A percentile compares a stretch with the other conserved stretches of the same genome.
phyloP scores from a whole-genome alignment of 306 rosid species.

The Pueraria montana region DNA sequence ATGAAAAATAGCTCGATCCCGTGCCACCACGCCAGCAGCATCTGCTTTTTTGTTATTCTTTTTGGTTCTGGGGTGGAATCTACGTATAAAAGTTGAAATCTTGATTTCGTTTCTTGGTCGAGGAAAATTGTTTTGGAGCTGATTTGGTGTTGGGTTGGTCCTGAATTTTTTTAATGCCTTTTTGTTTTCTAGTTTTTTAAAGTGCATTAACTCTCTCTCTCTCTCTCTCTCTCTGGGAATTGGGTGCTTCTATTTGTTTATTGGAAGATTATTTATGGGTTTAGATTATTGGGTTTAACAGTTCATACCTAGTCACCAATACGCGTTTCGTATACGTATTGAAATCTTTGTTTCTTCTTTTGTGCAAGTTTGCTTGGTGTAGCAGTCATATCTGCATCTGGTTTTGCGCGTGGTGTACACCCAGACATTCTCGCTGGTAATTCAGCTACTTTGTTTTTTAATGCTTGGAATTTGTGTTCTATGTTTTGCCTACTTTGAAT shows the following conservation, averaged over 20 bases:
- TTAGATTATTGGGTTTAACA: slow-evolving; percentile 71
- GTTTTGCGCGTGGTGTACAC: slow-evolving; percentile 49
- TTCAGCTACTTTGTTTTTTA: slow-evolving; percentile 52
- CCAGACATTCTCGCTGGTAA: slow-evolving; percentile 71
- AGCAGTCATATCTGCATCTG: slow-evolving; percentile 71
- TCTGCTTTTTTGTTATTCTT: slow-evolving; percentile 46
- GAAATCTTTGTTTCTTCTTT: slow-evolving; percentile 45
- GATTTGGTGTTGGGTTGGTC: slow-evolving; percentile 45
- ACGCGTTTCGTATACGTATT: slow-evolving; percentile 75
- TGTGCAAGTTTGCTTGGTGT: slow-evolving; percentile 60
- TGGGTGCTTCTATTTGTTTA: slow-evolving; percentile 40
- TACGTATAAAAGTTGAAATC: slow-evolving; percentile 44
- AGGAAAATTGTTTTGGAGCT: slow-evolving; percentile 60
- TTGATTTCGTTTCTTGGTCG: slow-evolving; percentile 54
- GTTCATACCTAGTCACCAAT: slow-evolving; percentile 83
- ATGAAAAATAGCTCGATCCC: slow-evolving; percentile 44
- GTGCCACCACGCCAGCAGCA: slow-evolving; percentile 53
- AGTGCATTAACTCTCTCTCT: slow-evolving; percentile 29
- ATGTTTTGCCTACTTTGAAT: slow-evolving; percentile 55
- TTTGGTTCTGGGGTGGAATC: slow-evolving; percentile 41
- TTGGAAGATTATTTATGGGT: slow-evolving; percentile 56
- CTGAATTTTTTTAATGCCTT: slow-evolving; percentile 25
- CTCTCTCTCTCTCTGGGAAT: slow-evolving; percentile 41
- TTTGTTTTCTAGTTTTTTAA: slow-evolving; percentile 34
- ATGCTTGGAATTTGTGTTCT: slow-evolving; percentile 58